These are phyloP conservation scores for Pyrenophora teres DNA, from an alignment of 2,329 filamentous ascomycete species.

Conservation along the genomic window DNA sequence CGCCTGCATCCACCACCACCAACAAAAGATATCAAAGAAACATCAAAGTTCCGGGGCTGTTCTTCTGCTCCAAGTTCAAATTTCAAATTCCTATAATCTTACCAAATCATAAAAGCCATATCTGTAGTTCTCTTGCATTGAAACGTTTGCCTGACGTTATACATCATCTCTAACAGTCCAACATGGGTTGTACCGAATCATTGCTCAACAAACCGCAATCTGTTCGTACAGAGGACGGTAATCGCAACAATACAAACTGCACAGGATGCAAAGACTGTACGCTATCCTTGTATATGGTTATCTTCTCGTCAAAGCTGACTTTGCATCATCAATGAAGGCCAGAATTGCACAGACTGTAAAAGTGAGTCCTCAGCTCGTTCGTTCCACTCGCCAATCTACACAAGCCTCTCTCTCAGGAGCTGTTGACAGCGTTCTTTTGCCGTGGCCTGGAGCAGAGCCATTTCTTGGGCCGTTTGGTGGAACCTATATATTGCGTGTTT, in stretches of 20 bases:
- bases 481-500: neutral
- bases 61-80: too few relatives aligned
- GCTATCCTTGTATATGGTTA: neutral
- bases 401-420: neutral
- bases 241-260: slow-evolving; percentile 9
- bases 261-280: slow-evolving; percentile 10
- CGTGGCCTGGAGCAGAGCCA: too few relatives aligned
- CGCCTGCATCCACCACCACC: too few relatives aligned
- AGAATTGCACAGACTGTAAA: slow-evolving; percentile 11
- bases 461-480: neutral
- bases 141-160: neutral
- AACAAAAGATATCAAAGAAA: too few relatives aligned
- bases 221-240: neutral
- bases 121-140: neutral
- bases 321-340: neutral
- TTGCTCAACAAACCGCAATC: neutral
- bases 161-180: neutral
- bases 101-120: neutral
- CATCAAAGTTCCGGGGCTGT: too few relatives aligned
- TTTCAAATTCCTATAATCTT: too few relatives aligned
- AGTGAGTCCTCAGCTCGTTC: neutral
- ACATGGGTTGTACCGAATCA: slow-evolving; percentile 5
- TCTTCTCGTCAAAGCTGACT: neutral
- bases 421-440: neutral
- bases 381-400: neutral